These are phyloP conservation scores for Mucor indicus DNA, from an alignment of 371 early-diverging fungal species.

Conservation along the genomic window DNA sequence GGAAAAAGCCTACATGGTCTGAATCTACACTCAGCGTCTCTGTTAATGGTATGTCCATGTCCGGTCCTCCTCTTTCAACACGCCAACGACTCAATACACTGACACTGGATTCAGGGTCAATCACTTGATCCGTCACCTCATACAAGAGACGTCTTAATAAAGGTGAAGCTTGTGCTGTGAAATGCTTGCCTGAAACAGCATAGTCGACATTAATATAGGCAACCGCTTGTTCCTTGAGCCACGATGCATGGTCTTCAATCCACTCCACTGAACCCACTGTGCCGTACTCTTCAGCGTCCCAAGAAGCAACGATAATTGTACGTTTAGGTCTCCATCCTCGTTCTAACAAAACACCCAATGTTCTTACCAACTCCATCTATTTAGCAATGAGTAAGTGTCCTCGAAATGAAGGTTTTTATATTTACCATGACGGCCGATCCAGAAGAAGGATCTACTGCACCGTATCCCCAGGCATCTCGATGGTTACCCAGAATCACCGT, in stretches of 20 bases:
- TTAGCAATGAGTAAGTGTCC: too few relatives aligned
- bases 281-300: conserved; percentile 73
- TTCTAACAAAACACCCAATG: conserved; percentile 50
- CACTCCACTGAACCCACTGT: conserved; percentile 69
- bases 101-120: conserved; percentile 43
- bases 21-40: conserved; percentile 27
- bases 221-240: conserved; percentile 50
- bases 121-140: conserved; percentile 43
- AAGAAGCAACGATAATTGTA: conserved; percentile 62
- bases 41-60: conserved; percentile 15
- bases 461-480: conserved; percentile 66
- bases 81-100: conserved; percentile 54
- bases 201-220: conserved; percentile 63
- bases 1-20: conserved; percentile 56
- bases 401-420: too few relatives aligned
- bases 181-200: conserved; percentile 46
- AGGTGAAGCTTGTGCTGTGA: conserved; percentile 53
- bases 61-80: not conserved
- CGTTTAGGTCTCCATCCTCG: conserved; percentile 68
- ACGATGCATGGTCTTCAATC: conserved; percentile 60
- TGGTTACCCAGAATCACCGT: conserved; percentile 61
- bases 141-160: conserved; percentile 44
- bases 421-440: conserved; percentile 61
- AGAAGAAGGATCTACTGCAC: conserved; percentile 63
- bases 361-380: conserved; percentile 54